phyloP scores from a whole-genome alignment of 306 rosid species.

The Crataegus laevigata region DNA sequence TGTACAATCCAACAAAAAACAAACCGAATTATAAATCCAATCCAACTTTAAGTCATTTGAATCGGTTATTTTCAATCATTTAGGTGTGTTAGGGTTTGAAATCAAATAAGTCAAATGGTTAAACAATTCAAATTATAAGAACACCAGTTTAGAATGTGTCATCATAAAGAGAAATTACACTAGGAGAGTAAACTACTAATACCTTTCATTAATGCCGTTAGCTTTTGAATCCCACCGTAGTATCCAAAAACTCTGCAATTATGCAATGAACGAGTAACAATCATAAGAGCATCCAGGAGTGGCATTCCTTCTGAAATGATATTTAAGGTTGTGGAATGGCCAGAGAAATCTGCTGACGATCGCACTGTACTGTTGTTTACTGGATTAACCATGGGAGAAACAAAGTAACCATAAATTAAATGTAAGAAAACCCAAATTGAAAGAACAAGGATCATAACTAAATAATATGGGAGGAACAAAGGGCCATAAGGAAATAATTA shows the following conservation, averaged over 20 bases:
- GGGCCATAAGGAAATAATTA: neutral
- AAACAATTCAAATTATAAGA: neutral
- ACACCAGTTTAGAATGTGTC: neutral
- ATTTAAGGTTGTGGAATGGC: conserved; percentile 46
- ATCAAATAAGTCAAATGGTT: too few relatives aligned
- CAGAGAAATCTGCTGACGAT: conserved; percentile 46
- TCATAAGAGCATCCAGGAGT: conserved; percentile 66
- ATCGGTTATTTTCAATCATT: neutral
- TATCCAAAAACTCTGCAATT: conserved; percentile 91
- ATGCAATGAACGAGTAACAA: conserved; percentile 68
- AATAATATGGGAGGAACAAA: neutral
- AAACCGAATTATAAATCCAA: neutral
- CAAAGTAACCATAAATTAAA: conserved; percentile 24
- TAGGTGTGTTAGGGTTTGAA: neutral
- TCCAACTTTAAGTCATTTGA: neutral
- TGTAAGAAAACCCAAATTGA: neutral
- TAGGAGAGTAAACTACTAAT: conserved; percentile 6
- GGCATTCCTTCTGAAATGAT: conserved; percentile 74
- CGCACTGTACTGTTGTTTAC: conserved; percentile 49
- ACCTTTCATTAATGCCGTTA: conserved; percentile 96
- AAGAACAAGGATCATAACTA: neutral
- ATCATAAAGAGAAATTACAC: neutral
- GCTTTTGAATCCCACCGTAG: conserved; percentile 84
- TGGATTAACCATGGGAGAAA: conserved; percentile 33
- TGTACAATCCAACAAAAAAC: neutral